These are phyloP conservation scores for Brasilioporus rufonigricans DNA, from an alignment of 768 basidiomycete species.

Conservation along the genomic window DNA sequence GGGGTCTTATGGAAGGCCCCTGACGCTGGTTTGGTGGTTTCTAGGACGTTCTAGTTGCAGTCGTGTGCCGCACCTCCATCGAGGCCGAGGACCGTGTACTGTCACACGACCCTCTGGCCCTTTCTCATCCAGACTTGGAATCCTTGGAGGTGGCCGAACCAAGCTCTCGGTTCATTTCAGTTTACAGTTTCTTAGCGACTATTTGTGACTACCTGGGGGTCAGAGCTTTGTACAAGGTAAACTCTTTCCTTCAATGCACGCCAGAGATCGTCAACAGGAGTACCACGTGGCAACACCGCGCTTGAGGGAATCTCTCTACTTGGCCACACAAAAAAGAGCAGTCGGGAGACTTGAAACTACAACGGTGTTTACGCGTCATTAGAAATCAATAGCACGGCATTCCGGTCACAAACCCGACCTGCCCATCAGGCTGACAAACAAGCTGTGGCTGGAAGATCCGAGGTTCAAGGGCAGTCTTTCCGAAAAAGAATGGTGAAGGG, in stretches of 20 bases:
- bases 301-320: not conserved
- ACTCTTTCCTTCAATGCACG: not conserved
- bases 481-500: not conserved
- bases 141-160: not conserved
- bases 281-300: not conserved
- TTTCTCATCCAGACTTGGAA: constrained; percentile 3
- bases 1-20: constrained; percentile 1
- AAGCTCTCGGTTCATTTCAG: not conserved
- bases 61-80: not conserved
- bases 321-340: not conserved
- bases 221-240: not conserved
- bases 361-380: constrained; percentile 19
- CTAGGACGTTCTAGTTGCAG: not conserved
- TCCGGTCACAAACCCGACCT: not conserved
- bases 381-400: not conserved
- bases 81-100: not conserved
- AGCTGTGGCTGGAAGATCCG: constrained; percentile 3
- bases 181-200: not conserved
- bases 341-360: constrained; percentile 15
- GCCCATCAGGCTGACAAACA: constrained; percentile 9
- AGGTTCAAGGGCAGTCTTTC: not conserved
- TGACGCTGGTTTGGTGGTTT: not conserved
- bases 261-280: constrained; percentile 1
- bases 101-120: constrained; percentile 19
- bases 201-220: not conserved